Conservation (phyloP, 2,329 filamentous ascomycete species). For the Pezicula carpinea region DNA sequence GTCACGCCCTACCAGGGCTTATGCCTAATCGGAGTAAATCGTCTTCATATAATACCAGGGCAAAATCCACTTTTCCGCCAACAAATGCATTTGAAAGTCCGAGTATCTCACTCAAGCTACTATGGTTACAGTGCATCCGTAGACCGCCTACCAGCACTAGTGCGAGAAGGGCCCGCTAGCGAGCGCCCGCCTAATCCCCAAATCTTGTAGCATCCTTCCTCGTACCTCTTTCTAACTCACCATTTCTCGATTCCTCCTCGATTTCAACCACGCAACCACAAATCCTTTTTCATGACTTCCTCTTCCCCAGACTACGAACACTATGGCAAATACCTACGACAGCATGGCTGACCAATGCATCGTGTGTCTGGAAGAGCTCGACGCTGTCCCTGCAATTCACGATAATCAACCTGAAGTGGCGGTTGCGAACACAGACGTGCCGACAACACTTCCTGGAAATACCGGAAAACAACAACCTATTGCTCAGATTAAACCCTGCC, state of each 20-base stretch:
- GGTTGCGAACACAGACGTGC: constrained; percentile 13
- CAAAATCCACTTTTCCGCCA: too few relatives aligned
- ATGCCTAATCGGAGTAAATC: too few relatives aligned
- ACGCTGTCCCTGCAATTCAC: constrained; percentile 17
- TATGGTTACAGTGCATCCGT: too few relatives aligned
- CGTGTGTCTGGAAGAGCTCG: constrained; percentile 62
- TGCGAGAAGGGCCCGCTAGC: too few relatives aligned
- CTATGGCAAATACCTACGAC: constrained; percentile 15
- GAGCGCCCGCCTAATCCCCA: too few relatives aligned
- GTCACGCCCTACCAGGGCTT: too few relatives aligned
- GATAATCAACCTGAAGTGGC: constrained; percentile 18
- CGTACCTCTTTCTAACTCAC: not conserved
- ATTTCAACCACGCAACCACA: not conserved
- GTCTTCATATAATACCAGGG: too few relatives aligned
- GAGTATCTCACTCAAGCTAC: too few relatives aligned
- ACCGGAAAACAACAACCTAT: constrained; percentile 30
- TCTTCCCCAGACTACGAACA: constrained; percentile 10
- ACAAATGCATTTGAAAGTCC: too few relatives aligned
- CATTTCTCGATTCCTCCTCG: constrained; percentile 11
- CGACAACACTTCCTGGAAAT: constrained; percentile 20
- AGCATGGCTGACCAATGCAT: constrained; percentile 59
- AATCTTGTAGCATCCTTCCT: too few relatives aligned
- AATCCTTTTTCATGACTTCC: constrained; percentile 23
- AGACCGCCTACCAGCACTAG: too few relatives aligned
- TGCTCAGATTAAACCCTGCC: constrained; percentile 68